Evolutionary conservation across 1,284 basidiomycete genomes (phyloP).

Genomic region (Cutaneotrichosporon mucoides): DNA sequence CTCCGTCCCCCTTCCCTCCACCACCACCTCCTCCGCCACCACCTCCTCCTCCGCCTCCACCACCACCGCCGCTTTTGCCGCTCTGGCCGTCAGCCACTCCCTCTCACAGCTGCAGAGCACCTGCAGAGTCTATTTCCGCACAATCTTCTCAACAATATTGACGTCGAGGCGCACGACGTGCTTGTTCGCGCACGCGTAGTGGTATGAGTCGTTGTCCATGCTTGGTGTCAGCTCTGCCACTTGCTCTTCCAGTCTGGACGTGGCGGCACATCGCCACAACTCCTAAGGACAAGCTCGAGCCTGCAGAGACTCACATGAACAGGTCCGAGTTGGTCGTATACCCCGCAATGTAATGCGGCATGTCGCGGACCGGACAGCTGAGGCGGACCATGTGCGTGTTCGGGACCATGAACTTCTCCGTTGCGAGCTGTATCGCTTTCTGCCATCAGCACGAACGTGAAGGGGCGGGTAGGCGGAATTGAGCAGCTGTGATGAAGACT

Average conservation of each 20-base stretch:
- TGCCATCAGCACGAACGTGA: conserved; percentile 16
- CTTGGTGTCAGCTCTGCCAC: conserved; percentile 20
- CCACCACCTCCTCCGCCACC: not conserved
- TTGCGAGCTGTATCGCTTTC: conserved; percentile 38
- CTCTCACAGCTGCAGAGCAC: not conserved
- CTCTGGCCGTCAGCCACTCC: not conserved
- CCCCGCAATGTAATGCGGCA: conserved; percentile 28
- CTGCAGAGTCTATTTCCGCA: conserved; percentile 19
- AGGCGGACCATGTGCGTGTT: conserved; percentile 35
- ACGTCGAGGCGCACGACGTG: conserved; percentile 38
- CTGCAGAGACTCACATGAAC: conserved; percentile 39
- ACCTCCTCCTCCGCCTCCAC: not conserved
- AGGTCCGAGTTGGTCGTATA: conserved; percentile 22
- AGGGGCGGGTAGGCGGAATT: no score
- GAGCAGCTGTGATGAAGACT: not conserved
- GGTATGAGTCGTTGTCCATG: conserved; percentile 42
- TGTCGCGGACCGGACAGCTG: conserved; percentile 22
- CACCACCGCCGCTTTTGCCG: not conserved
- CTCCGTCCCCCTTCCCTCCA: conserved; percentile 1
- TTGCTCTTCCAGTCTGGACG: no score
- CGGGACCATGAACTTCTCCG: conserved; percentile 33
- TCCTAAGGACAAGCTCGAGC: no score
- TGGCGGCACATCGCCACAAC: no score
- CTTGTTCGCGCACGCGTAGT: conserved; percentile 44
- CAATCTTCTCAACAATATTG: conserved; percentile 35